phyloP scores from a whole-genome alignment of 2,329 filamentous ascomycete species.

The Colletotrichum spaethianum region DNA sequence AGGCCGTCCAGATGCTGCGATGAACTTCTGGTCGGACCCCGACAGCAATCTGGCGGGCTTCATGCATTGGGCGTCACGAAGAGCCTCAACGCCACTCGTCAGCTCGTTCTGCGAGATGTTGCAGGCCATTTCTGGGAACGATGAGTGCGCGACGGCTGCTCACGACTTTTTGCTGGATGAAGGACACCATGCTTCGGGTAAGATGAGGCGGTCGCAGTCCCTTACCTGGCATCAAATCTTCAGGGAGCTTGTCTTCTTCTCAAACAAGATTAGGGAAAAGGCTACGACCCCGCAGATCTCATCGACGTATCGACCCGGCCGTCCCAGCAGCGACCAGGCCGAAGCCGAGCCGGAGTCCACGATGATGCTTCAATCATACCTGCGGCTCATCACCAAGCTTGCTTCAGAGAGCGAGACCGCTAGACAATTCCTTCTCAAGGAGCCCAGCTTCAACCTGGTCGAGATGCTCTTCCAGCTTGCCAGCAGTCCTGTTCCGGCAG shows the following conservation, averaged over 20 bases:
- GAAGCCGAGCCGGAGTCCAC: slow-evolving; percentile 91
- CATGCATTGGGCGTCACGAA: slow-evolving; percentile 94
- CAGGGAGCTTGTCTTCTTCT: slow-evolving; percentile 88
- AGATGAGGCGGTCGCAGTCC: slow-evolving; percentile 85
- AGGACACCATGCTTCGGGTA: slow-evolving; percentile 78
- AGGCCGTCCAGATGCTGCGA: slow-evolving; percentile 84
- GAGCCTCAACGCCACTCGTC: slow-evolving; percentile 95
- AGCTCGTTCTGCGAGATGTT: slow-evolving; percentile 98
- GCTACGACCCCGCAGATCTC: slow-evolving; percentile 69
- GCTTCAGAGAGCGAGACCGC: slow-evolving; percentile 80
- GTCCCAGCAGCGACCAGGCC: slow-evolving; percentile 75
- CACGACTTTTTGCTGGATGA: slow-evolving; percentile 94
- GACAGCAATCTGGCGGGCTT: slow-evolving; percentile 96
- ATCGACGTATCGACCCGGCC: slow-evolving; percentile 67
- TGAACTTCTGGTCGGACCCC: slow-evolving; percentile 91
- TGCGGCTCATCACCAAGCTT: slow-evolving; percentile 88
- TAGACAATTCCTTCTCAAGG: slow-evolving; percentile 80
- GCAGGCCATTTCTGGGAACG: slow-evolving; percentile 86
- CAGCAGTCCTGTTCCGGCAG: slow-evolving; percentile 80
- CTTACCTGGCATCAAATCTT: slow-evolving; percentile 96
- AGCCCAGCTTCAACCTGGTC: slow-evolving; percentile 76
- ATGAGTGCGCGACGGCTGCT: slow-evolving; percentile 85
- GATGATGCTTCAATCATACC: slow-evolving; percentile 97
- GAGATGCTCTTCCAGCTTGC: slow-evolving; percentile 84
- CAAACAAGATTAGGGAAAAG: slow-evolving; percentile 82